Evolutionary conservation across 345 rosid genomes (phyloP), one percentile per base, ranked within the genome.

Genomic region (Salix viminalis): DNA sequence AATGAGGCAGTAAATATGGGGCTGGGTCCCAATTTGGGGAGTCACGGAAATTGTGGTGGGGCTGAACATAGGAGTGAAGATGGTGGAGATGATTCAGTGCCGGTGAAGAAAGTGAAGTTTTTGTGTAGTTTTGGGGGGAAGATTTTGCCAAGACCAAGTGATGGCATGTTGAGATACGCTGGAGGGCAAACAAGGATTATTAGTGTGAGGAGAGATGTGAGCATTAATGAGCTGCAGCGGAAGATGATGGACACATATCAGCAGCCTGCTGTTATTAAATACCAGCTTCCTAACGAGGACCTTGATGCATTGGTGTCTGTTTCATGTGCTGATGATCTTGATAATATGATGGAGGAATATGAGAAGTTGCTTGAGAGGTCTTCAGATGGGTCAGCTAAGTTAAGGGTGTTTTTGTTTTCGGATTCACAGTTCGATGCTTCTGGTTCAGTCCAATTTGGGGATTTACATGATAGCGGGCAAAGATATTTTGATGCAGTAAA

Each of bases 201-300:
- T 76, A 80, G 90, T 52, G 74, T 90, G 42, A 80, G 84, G 79
- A 90, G 84, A 76, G 91, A 89, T 75, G 85, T 85, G 65, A 83
- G 76, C 52, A 87, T 82, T 77, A 78, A 76, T 78, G 97, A 88
- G 73, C 79, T 92, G 46, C 69, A 77, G 75, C 89, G 82, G 74
- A 92, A 86, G 86, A 86, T 92, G 94, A 34, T 72, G 41, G 89
- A 85, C 48, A 71, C 80, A 42, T 90, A 78, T 69, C 91, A 88
- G 44, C 90, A 88, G 73, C 86, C 87, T 37, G 90, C 83, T 54
- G 85, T 85, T 80, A 84, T 90, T 36, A 92, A 90, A 84, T 90
- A 88, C 80, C 97, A 92, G 87, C 92, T 90, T 69, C 97, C 94
- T 48, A 90, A 88, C 70, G 97, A 92, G 87, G 97, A 92, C 79